Evolutionary conservation across 2,329 filamentous ascomycete species (phyloP), one percentile per base, ranked within the genome.

Genomic region (Claviceps pazoutovae): DNA sequence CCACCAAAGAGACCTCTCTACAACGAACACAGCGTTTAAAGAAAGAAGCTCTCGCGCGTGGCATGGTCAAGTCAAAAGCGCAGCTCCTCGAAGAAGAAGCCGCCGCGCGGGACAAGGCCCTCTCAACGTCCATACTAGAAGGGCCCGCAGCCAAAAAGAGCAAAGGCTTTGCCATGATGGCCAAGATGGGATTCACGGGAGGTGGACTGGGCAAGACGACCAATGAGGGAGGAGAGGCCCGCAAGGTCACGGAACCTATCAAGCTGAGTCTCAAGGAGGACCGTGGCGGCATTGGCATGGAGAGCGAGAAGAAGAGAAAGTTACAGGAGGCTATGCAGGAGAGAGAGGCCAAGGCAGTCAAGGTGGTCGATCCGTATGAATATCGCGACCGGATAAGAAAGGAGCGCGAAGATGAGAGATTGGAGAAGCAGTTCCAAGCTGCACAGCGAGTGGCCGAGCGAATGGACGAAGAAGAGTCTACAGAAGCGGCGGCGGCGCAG

Each of bases 91-190:
- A 80, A 48, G 82, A 88, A 58, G 88, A 85, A 59, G 79, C 77
- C 8, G 76, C 75, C 43, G 80, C 80, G 16, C 83, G 88, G 50
- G 87, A 96, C 64, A 79, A 76, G 39, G 88, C 86, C 0, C 78
- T 96, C 26, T 76, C 82, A 4, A 86, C 71, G n/a, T 86, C 84
- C 5, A 73, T 93, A 48, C 72, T 95, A 6, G 78, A 82, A 19
- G 64, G 69, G 41, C 67, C 72, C 5, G 66, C 66, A 16, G 70
- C 76, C 16, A 75, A 79, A 48, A 78, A 76, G 59, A 94, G 83
- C 70, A 97, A 96, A 64, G 93, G 91, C 1, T 80, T 94, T 55
- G 82, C 87, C 57, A 96, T 98, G 88, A 95, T 98, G 90, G 84
- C 88, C 21, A 91, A 88, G 67, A 87, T 98, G 75, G 93, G 93